These are phyloP conservation scores for Hericium coralloides DNA, from an alignment of 768 basidiomycete species.

Conservation along the genomic window DNA sequence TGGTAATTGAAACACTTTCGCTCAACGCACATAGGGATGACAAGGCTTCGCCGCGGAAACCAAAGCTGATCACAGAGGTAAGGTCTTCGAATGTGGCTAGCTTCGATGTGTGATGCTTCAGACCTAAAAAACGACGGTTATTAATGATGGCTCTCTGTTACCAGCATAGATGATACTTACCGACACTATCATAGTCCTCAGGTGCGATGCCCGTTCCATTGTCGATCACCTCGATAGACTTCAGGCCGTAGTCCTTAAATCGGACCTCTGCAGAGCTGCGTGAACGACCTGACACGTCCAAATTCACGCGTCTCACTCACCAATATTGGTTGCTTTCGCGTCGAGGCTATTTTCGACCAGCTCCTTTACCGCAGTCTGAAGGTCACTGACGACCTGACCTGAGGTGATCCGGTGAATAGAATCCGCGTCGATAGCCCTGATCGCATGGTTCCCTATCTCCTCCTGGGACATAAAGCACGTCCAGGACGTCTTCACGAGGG, in stretches of 20 bases:
- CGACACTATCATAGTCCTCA: slow-evolving; percentile 69
- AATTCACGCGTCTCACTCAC: slow-evolving; percentile 31
- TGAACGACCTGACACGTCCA: background rate
- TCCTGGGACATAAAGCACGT: background rate
- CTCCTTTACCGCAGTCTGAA: slow-evolving; percentile 93
- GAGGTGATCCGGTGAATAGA: slow-evolving; percentile 88
- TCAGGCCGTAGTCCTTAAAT: slow-evolving; percentile 82
- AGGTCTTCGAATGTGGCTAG: slow-evolving; percentile 70
- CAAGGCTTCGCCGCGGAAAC: slow-evolving; percentile 93
- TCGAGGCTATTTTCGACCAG: slow-evolving; percentile 95
- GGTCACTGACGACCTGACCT: slow-evolving; percentile 90
- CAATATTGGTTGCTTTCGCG: slow-evolving; percentile 81
- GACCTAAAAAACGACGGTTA: slow-evolving; percentile 32
- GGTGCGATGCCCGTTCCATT: slow-evolving; percentile 84
- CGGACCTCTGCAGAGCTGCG: slow-evolving; percentile 56
- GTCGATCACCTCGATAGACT: slow-evolving; percentile 80
- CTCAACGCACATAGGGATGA: slow-evolving; percentile 86
- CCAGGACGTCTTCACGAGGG: too few species aligned
- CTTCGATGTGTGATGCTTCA: slow-evolving; percentile 95
- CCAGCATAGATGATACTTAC: slow-evolving; percentile 31
- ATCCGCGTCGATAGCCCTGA: slow-evolving; percentile 57
- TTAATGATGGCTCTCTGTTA: background rate
- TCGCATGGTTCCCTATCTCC: background rate
- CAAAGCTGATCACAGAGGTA: slow-evolving; percentile 68
- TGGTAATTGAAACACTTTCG: slow-evolving; percentile 60